Percentiles rank a stretch among this genome's conserved stretches.
Evolutionary conservation across 208 protist species (phyloP).

Genomic region (Acanthamoeba triangularis): DNA sequence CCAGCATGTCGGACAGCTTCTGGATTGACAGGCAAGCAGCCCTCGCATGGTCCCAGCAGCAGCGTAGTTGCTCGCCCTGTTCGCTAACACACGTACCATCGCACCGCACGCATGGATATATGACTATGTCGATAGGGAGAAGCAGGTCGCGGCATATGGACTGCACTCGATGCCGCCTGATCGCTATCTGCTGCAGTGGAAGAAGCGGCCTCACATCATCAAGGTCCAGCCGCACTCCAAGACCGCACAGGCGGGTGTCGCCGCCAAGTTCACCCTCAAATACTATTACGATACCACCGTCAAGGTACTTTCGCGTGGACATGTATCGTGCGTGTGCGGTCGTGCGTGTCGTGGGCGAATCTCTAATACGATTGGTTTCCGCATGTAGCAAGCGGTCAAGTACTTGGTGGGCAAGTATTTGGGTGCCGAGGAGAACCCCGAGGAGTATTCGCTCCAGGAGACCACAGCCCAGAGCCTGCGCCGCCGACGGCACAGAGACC

Average conservation of each 20-base stretch:
- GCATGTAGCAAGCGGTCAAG: not conserved
- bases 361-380: not conserved
- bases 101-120: no score
- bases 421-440: conserved; percentile 42
- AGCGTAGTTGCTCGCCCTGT: not conserved
- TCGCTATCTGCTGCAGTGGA: conserved; percentile 59
- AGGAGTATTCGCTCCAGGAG: conserved; percentile 60
- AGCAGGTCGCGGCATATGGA: not conserved
- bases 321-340: no score
- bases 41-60: not conserved
- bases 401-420: conserved; percentile 65
- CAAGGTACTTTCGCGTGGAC: conserved; percentile 5
- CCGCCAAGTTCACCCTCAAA: conserved; percentile 46
- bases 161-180: not conserved
- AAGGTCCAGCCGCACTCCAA: conserved; percentile 60
- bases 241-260: not conserved
- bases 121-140: no score
- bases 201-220: conserved; percentile 62
- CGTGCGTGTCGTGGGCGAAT: not conserved
- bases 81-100: not conserved
- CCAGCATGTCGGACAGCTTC: not conserved
- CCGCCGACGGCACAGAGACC: not conserved
- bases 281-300: conserved; percentile 66
- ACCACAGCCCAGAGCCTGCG: conserved; percentile 5
- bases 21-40: not conserved